Conservation (phyloP, 768 basidiomycete genomes). For the Mycena indigotica region DNA sequence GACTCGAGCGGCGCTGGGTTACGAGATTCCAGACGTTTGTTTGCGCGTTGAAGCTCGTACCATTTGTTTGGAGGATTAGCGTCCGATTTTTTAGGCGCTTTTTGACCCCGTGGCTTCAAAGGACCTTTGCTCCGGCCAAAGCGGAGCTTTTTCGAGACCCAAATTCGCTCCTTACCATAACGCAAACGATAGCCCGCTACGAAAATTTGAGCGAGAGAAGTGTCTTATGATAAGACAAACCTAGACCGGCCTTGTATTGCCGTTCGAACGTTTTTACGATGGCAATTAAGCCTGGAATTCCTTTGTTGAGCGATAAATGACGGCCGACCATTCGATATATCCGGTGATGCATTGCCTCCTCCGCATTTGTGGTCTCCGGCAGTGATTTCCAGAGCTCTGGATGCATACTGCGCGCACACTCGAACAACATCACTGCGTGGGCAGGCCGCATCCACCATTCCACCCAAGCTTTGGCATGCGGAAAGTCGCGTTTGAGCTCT, state of each 20-base stretch:
- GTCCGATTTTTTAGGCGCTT: neutral
- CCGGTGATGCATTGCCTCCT: constrained; percentile 25
- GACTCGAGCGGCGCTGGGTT: too few species aligned
- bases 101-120: neutral
- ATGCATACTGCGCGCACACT: constrained; percentile 16
- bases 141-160: neutral
- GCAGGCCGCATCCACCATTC: constrained; percentile 35
- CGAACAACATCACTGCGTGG: constrained; percentile 25
- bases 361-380: constrained; percentile 24
- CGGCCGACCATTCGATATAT: constrained; percentile 20
- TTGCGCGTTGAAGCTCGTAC: neutral
- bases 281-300: neutral
- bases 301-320: constrained; percentile 2
- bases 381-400: constrained; percentile 19
- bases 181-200: constrained; percentile 1
- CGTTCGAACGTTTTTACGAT: constrained; percentile 8
- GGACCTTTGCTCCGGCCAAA: neutral
- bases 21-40: neutral
- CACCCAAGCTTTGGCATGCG: constrained; percentile 30
- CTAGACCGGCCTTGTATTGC: neutral
- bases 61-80: neutral
- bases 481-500: constrained; percentile 26
- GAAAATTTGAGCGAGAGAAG: neutral
- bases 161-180: constrained; percentile 5
- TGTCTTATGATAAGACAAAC: too few species aligned